Conservation (phyloP, 805 yeast species). For the Candida parachauliodes region DNA sequence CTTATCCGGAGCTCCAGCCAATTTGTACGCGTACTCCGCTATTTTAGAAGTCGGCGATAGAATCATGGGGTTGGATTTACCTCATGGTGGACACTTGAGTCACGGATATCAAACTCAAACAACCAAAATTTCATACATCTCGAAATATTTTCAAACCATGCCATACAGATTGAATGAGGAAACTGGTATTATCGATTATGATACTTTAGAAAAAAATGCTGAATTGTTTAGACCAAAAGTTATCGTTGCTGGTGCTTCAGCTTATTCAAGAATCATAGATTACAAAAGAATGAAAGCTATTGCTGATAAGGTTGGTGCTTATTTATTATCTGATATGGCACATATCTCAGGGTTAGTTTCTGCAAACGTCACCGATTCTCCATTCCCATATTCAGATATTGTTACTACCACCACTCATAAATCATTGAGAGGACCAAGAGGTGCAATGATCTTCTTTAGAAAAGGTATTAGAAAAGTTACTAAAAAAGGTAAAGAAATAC, state of each 20-base stretch:
- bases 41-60: constrained; percentile 94
- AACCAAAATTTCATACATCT: constrained; percentile 90
- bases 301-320: constrained; percentile 97
- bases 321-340: constrained; percentile 96
- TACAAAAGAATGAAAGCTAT: constrained; percentile 94
- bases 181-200: constrained; percentile 96
- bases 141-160: constrained; percentile 97
- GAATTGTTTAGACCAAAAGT: constrained; percentile 92
- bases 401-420: constrained; percentile 99
- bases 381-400: constrained; percentile 94
- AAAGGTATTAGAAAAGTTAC: constrained; percentile 83
- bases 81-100: constrained; percentile 98
- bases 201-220: constrained; percentile 88
- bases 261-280: constrained; percentile 94
- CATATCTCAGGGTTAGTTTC: constrained; percentile 95
- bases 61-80: constrained; percentile 95
- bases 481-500: constrained; percentile 88
- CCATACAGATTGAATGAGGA: constrained; percentile 91
- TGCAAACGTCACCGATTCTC: constrained; percentile 93
- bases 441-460: constrained; percentile 99
- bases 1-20: constrained; percentile 96
- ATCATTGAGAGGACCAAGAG: constrained; percentile 98
- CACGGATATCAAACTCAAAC: constrained; percentile 97
- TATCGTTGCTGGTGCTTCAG: constrained; percentile 96
- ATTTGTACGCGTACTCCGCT: constrained; percentile 94